Evolutionary conservation across 352 stramenopile genomes (phyloP).

Genomic region (Globisporangium recalcitrans): DNA sequence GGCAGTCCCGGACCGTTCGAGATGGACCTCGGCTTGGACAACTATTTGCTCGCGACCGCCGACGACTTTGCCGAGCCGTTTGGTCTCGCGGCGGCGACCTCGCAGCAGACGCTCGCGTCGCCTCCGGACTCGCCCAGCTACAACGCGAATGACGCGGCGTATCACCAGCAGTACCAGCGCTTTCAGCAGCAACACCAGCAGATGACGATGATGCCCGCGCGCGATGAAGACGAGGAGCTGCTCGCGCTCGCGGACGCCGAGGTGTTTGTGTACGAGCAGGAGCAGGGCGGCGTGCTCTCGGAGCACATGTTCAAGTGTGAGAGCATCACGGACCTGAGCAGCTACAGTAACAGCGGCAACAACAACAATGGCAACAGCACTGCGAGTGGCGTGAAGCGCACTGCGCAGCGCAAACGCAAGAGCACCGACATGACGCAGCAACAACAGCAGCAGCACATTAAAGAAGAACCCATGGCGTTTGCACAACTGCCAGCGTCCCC

Average conservation of each 20-base stretch:
- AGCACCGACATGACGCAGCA: constrained; percentile 28
- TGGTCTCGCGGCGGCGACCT: neutral
- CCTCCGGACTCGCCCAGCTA: constrained; percentile 31
- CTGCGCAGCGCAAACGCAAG: constrained; percentile 54
- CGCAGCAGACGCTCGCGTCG: constrained; percentile 13
- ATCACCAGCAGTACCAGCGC: constrained; percentile 23
- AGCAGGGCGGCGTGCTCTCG: constrained; percentile 15
- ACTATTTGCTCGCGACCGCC: constrained; percentile 47
- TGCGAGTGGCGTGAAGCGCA: constrained; percentile 12
- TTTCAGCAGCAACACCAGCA: neutral
- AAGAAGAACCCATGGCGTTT: constrained; percentile 4
- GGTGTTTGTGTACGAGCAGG: constrained; percentile 20
- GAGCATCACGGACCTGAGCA: constrained; percentile 14
- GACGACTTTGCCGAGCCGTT: constrained; percentile 65
- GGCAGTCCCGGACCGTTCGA: constrained; percentile 28
- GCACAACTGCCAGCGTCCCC: constrained; percentile 1
- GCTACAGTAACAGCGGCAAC: constrained; percentile 10
- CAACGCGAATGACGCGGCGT: constrained; percentile 14
- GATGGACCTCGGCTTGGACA: constrained; percentile 56
- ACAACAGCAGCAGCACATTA: constrained; percentile 18
- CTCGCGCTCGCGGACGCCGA: constrained; percentile 17
- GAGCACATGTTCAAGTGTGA: constrained; percentile 22
- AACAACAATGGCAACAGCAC: neutral
- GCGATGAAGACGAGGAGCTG: constrained; percentile 19
- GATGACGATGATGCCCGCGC: neutral